These are phyloP conservation scores for Lathyrus tuberosus DNA, from an alignment of 306 rosid genomes.

Conservation along the genomic window DNA sequence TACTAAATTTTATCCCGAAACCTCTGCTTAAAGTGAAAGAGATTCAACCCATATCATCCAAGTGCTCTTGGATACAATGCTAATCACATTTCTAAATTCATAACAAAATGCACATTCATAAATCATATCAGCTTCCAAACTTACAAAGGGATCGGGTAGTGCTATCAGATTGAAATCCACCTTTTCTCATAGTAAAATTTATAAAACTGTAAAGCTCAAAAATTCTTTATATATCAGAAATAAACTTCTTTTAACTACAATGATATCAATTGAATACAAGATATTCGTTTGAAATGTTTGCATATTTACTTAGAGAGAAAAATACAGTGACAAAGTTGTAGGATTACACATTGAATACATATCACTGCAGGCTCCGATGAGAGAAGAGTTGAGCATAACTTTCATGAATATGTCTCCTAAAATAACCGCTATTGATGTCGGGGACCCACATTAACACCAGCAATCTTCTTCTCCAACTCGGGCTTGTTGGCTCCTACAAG, in stretches of 20 bases:
- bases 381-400: slow-evolving; percentile 14
- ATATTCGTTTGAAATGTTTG: slow-evolving; percentile 3
- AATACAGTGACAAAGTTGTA: slow-evolving; percentile 31
- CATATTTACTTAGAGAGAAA: slow-evolving; percentile 29
- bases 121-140: background rate
- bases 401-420: slow-evolving; percentile 21
- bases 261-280: slow-evolving; percentile 31
- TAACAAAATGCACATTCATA: background rate
- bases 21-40: background rate
- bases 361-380: background rate
- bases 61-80: too few species aligned
- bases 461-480: slow-evolving; percentile 1
- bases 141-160: background rate
- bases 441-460: background rate
- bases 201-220: too few species aligned
- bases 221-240: slow-evolving; percentile 33
- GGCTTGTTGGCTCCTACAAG: slow-evolving; percentile 11
- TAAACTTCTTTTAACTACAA: slow-evolving; percentile 15
- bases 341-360: slow-evolving; percentile 13
- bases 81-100: background rate
- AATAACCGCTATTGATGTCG: background rate
- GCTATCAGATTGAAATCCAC: background rate
- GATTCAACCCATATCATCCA: too few species aligned
- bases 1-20: background rate
- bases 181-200: background rate